Conservation (phyloP, 2,329 filamentous ascomycete species). For the Beauveria varroae region DNA sequence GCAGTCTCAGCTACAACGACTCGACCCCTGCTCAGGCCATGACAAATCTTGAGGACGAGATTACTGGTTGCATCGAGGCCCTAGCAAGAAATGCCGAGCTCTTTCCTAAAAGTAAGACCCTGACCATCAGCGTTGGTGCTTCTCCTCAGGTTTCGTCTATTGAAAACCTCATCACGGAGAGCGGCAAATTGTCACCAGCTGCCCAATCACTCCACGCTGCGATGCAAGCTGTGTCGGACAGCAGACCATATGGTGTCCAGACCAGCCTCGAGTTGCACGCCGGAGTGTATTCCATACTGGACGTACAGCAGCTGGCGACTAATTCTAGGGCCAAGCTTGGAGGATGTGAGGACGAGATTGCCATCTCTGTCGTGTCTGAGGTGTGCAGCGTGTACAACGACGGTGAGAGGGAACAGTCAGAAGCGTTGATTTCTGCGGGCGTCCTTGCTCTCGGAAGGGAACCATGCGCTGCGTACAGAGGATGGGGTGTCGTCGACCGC, state of each 20-base stretch:
- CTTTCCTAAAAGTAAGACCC: constrained; percentile 13
- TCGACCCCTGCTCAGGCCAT: constrained; percentile 21
- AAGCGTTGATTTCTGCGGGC: constrained; percentile 52
- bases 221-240: background rate
- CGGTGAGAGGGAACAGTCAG: constrained; percentile 25
- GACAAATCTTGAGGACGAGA: constrained; percentile 22
- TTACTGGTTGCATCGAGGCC: constrained; percentile 23
- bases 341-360: constrained; percentile 38
- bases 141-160: constrained; percentile 24
- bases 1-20: constrained; percentile 25
- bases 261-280: constrained; percentile 51
- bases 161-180: constrained; percentile 17
- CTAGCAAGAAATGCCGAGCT: constrained; percentile 11
- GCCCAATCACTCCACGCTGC: constrained; percentile 10
- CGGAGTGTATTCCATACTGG: constrained; percentile 56
- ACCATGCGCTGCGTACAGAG: constrained; percentile 50
- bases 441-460: constrained; percentile 53
- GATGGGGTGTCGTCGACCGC: constrained; percentile 52
- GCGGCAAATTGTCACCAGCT: background rate
- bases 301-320: constrained; percentile 58
- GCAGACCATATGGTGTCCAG: constrained; percentile 6
- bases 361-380: constrained; percentile 50
- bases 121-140: constrained; percentile 25
- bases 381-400: constrained; percentile 51
- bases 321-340: constrained; percentile 27